phyloP scores from a whole-genome alignment of 2,329 filamentous ascomycete species.

The Xylariales sp. region DNA sequence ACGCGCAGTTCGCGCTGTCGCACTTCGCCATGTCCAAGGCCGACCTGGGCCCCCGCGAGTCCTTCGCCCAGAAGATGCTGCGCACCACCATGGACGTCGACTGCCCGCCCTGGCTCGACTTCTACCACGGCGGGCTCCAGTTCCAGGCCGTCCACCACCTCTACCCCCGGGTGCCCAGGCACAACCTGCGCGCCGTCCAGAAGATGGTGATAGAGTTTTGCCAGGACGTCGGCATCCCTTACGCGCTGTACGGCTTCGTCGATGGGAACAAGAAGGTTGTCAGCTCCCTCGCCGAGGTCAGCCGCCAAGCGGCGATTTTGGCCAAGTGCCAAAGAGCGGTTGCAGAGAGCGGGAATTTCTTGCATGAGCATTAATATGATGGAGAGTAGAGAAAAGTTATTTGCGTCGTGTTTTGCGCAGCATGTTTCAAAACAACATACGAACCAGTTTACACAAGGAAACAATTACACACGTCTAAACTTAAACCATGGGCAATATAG shows the following conservation, averaged over 20 bases:
- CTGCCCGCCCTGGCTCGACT: conserved; percentile 83
- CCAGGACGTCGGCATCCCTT: conserved; percentile 75
- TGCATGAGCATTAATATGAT: background rate
- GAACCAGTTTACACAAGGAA: no score
- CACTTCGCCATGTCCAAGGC: conserved; percentile 93
- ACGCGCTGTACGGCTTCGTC: conserved; percentile 80
- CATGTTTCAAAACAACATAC: no score
- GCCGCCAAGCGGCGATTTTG: conserved; percentile 71
- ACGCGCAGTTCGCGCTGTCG: conserved; percentile 88
- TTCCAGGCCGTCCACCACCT: conserved; percentile 88
- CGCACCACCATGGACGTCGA: conserved; percentile 93
- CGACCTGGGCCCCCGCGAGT: conserved; percentile 77
- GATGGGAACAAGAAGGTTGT: conserved; percentile 81
- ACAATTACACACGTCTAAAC: no score
- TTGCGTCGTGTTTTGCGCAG: no score
- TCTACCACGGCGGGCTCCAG: conserved; percentile 82
- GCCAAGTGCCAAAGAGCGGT: conserved; percentile 67
- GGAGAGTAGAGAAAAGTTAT: no score
- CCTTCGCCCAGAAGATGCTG: conserved; percentile 85
- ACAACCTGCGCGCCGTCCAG: conserved; percentile 75
- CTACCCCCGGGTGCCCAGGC: conserved; percentile 76
- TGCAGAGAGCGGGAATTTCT: background rate
- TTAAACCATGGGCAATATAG: no score
- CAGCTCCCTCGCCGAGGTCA: conserved; percentile 70
- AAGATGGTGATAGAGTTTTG: conserved; percentile 78